phyloP scores from a whole-genome alignment of 2,329 filamentous ascomycete species.

The Aspergillus eucalypticola region DNA sequence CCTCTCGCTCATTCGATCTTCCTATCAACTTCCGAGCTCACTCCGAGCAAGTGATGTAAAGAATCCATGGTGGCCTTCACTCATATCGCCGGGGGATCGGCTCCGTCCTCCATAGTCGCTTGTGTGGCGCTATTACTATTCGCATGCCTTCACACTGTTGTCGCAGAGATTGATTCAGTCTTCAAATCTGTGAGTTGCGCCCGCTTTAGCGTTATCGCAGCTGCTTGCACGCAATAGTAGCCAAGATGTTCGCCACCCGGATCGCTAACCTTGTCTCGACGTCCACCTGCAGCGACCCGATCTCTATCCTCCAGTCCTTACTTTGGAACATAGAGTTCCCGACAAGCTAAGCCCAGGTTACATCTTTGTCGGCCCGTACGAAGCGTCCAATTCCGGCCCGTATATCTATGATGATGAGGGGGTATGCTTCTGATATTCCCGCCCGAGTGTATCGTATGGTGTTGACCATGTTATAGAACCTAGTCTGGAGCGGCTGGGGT shows the following conservation, averaged over 20 bases:
- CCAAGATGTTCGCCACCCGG: constrained; percentile 8
- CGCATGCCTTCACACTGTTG: constrained; percentile 14
- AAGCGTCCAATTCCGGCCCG: constrained; percentile 50
- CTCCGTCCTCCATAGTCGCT: constrained; percentile 7
- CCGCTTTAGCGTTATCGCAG: neutral
- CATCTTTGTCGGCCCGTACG: constrained; percentile 54
- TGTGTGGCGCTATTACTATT: neutral
- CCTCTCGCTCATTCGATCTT: neutral
- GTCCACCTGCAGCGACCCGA: constrained; percentile 38
- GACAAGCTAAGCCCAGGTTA: constrained; percentile 49
- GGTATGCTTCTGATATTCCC: constrained; percentile 26
- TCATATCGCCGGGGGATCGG: constrained; percentile 16
- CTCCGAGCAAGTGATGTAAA: constrained; percentile 24
- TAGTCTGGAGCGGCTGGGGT: constrained; percentile 55
- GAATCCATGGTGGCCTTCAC: constrained; percentile 28
- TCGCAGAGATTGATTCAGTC: constrained; percentile 33
- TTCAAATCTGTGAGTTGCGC: constrained; percentile 39
- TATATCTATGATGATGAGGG: constrained; percentile 56
- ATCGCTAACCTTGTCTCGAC: constrained; percentile 2
- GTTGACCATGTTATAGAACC: constrained; percentile 34
- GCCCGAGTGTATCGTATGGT: neutral
- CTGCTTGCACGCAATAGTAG: constrained; percentile 5
- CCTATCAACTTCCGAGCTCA: neutral
- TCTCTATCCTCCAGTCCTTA: constrained; percentile 39
- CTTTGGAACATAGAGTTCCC: constrained; percentile 29